Evolutionary conservation across 352 stramenopile genomes (phyloP).

Genomic region (Globisporangium middletonii): DNA sequence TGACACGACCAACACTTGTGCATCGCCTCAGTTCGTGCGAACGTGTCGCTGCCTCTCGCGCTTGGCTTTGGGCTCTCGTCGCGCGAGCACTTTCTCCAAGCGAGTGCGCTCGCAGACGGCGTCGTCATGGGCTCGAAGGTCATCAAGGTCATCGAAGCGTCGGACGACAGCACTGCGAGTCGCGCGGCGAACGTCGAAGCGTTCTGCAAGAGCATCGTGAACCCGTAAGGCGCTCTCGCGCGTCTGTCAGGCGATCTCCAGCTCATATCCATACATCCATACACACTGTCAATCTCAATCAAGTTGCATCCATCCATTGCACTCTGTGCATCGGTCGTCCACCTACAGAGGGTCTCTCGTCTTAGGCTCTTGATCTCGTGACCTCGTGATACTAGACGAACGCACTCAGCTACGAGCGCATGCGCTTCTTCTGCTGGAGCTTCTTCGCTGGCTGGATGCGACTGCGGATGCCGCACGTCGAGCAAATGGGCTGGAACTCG

Average conservation of each 20-base stretch:
- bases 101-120: conserved; percentile 89
- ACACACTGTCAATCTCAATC: neutral
- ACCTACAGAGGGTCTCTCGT: too few species aligned
- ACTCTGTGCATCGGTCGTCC: neutral
- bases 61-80: conserved; percentile 97
- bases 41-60: conserved; percentile 88
- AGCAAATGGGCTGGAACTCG: conserved; percentile 83
- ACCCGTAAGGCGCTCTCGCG: conserved; percentile 11
- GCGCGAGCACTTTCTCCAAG: conserved; percentile 88
- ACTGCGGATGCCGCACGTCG: conserved; percentile 82
- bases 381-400: neutral
- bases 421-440: conserved; percentile 40
- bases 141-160: conserved; percentile 79
- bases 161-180: conserved; percentile 48
- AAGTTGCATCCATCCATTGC: neutral
- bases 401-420: conserved; percentile 4
- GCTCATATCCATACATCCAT: neutral
- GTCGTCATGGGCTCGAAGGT: conserved; percentile 88
- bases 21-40: conserved; percentile 50
- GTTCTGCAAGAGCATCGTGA: conserved; percentile 76
- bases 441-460: conserved; percentile 75
- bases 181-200: conserved; percentile 67
- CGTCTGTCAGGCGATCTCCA: neutral
- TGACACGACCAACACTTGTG: conserved; percentile 2
- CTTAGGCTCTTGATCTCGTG: neutral